phyloP scores from a whole-genome alignment of 371 early-diverging fungal genomes.

The Mortierella sp. region DNA sequence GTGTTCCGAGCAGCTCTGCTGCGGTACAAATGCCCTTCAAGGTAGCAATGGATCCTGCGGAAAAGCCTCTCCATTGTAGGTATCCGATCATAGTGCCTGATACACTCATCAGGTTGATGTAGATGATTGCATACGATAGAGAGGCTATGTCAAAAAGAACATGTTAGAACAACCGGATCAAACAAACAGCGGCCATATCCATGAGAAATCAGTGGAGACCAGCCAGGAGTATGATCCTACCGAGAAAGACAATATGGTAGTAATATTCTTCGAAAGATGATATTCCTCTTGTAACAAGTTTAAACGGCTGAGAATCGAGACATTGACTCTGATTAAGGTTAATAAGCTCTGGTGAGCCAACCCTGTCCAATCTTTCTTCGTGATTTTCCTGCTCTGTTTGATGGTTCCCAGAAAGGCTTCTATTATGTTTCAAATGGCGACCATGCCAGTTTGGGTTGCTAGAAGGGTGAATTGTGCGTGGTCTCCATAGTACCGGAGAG shows the following conservation, averaged over 20 bases:
- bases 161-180: not conserved
- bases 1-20: conserved; percentile 48
- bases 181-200: not conserved
- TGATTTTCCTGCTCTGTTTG: too few species aligned
- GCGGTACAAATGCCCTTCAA: conserved; percentile 42
- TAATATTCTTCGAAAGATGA: conserved; percentile 25
- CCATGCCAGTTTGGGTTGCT: too few species aligned
- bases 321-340: too few species aligned
- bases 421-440: too few species aligned
- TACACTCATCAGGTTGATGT: conserved; percentile 54
- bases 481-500: conserved; percentile 25
- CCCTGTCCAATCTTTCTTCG: too few species aligned
- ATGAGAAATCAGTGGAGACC: too few species aligned
- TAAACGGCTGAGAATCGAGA: too few species aligned
- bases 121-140: conserved; percentile 43
- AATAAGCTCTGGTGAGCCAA: too few species aligned
- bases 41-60: conserved; percentile 33
- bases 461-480: conserved; percentile 13
- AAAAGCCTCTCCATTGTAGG: conserved; percentile 48
- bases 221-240: not conserved
- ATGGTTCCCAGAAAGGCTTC: too few species aligned
- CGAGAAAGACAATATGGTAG: conserved; percentile 34
- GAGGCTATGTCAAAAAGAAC: conserved; percentile 13
- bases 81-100: conserved; percentile 61
- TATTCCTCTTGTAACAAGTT: not conserved